Evolutionary conservation across 768 basidiomycete species (phyloP).

Genomic region (Mycena vitilis): DNA sequence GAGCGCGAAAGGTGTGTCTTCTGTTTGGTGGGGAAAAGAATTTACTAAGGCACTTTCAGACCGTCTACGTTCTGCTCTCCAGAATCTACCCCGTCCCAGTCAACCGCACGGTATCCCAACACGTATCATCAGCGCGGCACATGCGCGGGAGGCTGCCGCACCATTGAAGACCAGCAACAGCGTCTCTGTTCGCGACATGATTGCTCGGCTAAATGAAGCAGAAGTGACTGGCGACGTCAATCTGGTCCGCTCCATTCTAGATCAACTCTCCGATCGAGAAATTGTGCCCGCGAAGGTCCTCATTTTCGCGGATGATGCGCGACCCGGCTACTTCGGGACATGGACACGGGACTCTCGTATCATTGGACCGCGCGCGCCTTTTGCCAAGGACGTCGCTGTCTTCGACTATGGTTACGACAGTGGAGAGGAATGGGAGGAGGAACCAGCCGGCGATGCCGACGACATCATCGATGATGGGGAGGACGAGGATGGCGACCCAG

Average conservation of each 20-base stretch:
- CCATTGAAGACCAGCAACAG: slow-evolving; percentile 52
- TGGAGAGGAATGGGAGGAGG: slow-evolving; percentile 96
- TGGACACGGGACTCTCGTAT: slow-evolving; percentile 86
- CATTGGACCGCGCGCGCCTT: slow-evolving; percentile 87
- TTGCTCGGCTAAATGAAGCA: slow-evolving; percentile 78
- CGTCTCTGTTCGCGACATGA: slow-evolving; percentile 56
- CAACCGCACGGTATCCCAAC: not conserved
- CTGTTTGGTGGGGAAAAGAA: not conserved
- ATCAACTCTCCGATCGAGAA: slow-evolving; percentile 69
- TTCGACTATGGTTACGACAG: slow-evolving; percentile 95
- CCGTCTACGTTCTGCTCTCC: slow-evolving; percentile 52
- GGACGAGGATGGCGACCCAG: slow-evolving; percentile 67
- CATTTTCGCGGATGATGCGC: slow-evolving; percentile 83
- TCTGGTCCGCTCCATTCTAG: slow-evolving; percentile 73
- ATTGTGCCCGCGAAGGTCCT: slow-evolving; percentile 83
- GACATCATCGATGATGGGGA: slow-evolving; percentile 79
- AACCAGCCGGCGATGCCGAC: slow-evolving; percentile 83
- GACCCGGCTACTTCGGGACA: slow-evolving; percentile 95
- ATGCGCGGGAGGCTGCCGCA: slow-evolving; percentile 27
- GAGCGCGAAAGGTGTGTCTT: slow-evolving; percentile 54
- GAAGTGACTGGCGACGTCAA: slow-evolving; percentile 79
- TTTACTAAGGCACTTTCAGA: slow-evolving; percentile 43
- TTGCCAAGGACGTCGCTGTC: slow-evolving; percentile 78
- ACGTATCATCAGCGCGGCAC: not conserved
- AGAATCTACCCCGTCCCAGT: slow-evolving; percentile 45